Conservation (phyloP, 495 filamentous ascomycete species). For the Pseudomonodictys pantanalensis region DNA sequence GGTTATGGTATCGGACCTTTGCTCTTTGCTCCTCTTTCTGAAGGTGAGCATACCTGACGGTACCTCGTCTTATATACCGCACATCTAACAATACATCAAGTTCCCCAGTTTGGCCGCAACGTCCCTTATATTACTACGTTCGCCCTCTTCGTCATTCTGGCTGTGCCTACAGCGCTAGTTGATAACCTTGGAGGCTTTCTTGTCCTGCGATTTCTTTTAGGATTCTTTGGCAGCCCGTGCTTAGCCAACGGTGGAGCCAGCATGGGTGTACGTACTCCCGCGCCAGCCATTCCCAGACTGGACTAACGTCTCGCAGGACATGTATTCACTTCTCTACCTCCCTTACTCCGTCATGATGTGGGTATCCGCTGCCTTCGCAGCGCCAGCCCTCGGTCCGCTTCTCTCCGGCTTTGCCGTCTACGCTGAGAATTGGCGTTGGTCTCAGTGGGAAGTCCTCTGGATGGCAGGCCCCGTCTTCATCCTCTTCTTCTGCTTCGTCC, state of each 20-base stretch:
- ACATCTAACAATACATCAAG: background rate
- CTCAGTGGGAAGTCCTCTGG: conserved; percentile 45
- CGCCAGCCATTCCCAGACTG: background rate
- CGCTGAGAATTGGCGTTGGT: conserved; percentile 35
- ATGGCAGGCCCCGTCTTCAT: conserved; percentile 45
- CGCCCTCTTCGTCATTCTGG: conserved; percentile 35
- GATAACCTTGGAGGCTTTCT: conserved; percentile 39
- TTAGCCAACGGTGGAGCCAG: conserved; percentile 32
- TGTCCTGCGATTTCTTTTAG: conserved; percentile 31
- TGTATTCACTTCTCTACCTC: conserved; percentile 42
- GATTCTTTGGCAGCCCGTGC: conserved; percentile 26
- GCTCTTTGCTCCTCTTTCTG: conserved; percentile 33
- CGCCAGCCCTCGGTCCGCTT: conserved; percentile 56
- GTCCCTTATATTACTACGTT: conserved; percentile 38
- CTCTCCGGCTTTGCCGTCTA: conserved; percentile 55
- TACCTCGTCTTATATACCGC: too few species aligned
- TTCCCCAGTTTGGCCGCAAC: conserved; percentile 39
- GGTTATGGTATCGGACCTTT: conserved; percentile 44
- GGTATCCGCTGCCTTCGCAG: conserved; percentile 44
- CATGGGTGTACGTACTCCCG: conserved; percentile 25
- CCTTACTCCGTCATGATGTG: conserved; percentile 50
- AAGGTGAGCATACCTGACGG: too few species aligned
- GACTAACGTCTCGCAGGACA: conserved; percentile 17
- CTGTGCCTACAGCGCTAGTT: conserved; percentile 32
- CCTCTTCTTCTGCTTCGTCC: conserved; percentile 51